Evolutionary conservation across 257 asterid genomes (phyloP), one percentile per base, ranked within the genome.

Genomic region (Cordia subcordata): DNA sequence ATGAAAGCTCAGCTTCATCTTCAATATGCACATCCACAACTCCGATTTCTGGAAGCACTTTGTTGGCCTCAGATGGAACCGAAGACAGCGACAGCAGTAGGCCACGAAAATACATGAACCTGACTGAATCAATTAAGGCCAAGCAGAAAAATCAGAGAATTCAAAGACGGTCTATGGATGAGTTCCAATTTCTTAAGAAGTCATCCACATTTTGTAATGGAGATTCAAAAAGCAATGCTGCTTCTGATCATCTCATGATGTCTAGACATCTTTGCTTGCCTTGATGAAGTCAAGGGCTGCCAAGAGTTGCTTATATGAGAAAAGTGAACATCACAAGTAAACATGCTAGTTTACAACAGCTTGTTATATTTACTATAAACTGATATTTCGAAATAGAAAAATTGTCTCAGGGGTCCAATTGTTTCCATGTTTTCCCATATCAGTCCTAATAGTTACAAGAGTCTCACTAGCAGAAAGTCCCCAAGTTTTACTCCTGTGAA

Each of bases 111-210:
- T 93, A 93, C 59, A 93, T 89, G 99, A 93, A 68, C 79, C 46
- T 86, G 86, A 92, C 99, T 11, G 87, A 81, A 69, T 95, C 96
- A 16, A 86, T 87, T 0, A 92, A 81, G 73, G 96, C 96, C 13
- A 93, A 89, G 72, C 95, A 81, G 82, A 85, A 95, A 72, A 68
- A 73, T 54, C 71, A 59, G 19, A 72, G 81, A 64, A 60, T 69
- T 22, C 94, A 74, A 38, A 77, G 86, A 61, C 89, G 73, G 54
- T 84, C 85, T n/a, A 86, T 88, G 97, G 96, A 86, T 74, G 96
- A 88, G 67, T 77, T 80, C 70, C 92, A 91, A 80, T 82, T 87
- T 72, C 76, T 71, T 8, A 82, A 81, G 57, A 88, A 81, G 70
- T 56, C 79, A 11, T 71, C 37, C 13, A 82, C 71, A 1, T 42